Evolutionary conservation across 306 rosid species (phyloP).

Genomic region (Gynostemma pentaphyllum): DNA sequence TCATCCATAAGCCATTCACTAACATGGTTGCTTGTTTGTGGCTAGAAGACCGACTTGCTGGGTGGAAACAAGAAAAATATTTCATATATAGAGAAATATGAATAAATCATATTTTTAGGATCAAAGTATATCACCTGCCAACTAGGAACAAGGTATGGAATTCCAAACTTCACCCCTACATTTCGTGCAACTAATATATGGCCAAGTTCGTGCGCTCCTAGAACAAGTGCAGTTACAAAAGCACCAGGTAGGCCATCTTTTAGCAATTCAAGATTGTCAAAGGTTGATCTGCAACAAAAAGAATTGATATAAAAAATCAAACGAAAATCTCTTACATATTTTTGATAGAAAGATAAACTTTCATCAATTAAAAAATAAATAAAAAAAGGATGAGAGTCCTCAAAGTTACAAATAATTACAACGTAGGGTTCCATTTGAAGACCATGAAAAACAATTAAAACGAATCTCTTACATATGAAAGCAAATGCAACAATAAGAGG

Average conservation of each 20-base stretch:
- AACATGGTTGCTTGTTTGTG: neutral
- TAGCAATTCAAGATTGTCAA: constrained; percentile 74
- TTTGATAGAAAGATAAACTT: no score
- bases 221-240: constrained; percentile 57
- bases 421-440: no score
- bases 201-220: constrained; percentile 73
- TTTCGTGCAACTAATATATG: constrained; percentile 58
- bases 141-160: constrained; percentile 91
- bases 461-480: neutral
- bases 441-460: no score
- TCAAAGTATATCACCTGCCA: constrained; percentile 68
- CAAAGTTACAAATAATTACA: no score
- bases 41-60: constrained; percentile 3
- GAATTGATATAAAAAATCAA: constrained; percentile 22
- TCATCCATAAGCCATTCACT: neutral
- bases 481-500: neutral
- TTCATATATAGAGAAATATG: neutral
- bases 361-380: no score
- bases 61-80: neutral
- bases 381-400: no score
- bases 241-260: constrained; percentile 92
- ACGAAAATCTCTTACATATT: neutral
- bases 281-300: constrained; percentile 63
- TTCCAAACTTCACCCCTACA: constrained; percentile 68
- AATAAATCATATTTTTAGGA: neutral